phyloP scores from a whole-genome alignment of 1,139 yeast genomes.

The Scheffersomyces segobiensis region DNA sequence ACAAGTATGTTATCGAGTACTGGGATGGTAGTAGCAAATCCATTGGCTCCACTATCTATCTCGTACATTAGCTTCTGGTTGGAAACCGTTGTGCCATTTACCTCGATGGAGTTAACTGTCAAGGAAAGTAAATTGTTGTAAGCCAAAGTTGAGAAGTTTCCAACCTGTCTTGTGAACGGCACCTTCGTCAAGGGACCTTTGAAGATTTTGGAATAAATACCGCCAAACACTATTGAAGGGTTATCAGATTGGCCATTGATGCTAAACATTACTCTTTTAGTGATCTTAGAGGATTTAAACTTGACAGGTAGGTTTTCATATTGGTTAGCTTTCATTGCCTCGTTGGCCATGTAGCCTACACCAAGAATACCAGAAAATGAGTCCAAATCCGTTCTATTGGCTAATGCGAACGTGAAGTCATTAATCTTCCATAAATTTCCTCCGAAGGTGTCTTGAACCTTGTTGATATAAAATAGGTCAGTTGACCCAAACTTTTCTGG shows the following conservation, averaged over 20 bases:
- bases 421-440: constrained; percentile 4
- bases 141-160: constrained; percentile 7
- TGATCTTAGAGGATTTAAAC: constrained; percentile 15
- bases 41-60: constrained; percentile 23
- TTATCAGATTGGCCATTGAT: constrained; percentile 13
- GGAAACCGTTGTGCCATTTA: constrained; percentile 13
- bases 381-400: constrained; percentile 6
- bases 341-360: constrained; percentile 16
- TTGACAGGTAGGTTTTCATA: constrained; percentile 8
- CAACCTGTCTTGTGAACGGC: constrained; percentile 16
- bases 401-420: constrained; percentile 10
- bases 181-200: constrained; percentile 17
- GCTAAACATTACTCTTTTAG: constrained; percentile 13
- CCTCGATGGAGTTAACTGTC: constrained; percentile 17
- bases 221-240: constrained; percentile 21
- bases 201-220: constrained; percentile 16
- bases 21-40: constrained; percentile 18
- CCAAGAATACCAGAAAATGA: constrained; percentile 19
- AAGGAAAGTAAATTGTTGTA: constrained; percentile 13
- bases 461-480: constrained; percentile 9
- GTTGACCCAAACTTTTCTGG: constrained; percentile 17
- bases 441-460: constrained; percentile 12
- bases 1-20: constrained; percentile 17
- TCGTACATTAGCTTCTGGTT: constrained; percentile 17
- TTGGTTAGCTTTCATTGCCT: constrained; percentile 2